Evolutionary conservation across 2,329 filamentous ascomycete genomes (phyloP), one percentile per base, ranked within the genome.

Genomic region (Trichocomaceae sp.): DNA sequence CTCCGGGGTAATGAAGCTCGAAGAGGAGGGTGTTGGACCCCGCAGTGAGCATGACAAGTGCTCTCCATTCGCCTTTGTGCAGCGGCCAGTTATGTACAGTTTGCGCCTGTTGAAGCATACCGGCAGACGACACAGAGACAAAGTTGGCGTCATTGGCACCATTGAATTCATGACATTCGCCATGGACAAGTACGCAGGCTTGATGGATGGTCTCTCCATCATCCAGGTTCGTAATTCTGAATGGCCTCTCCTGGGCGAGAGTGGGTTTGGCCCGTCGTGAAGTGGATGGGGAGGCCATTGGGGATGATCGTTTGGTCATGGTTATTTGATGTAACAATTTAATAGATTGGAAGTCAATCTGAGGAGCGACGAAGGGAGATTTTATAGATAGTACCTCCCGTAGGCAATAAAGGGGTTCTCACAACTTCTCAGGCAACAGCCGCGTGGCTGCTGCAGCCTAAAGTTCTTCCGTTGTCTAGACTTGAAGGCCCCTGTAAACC

Each of bases 1-100:
- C 39, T 2, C 39, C 49, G 7, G 7, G 26, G 13, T 50, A 56
- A 22, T 58, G 47, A 5, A 58, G 48, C n/a, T 60, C 22, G n/a
- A 62, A 50, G 2, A 23, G 39, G n/a, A 63, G 46, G 8, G 42
- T 42, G 33, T 63, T 63, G 1, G 29, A 12, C 35, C 61, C 61
- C 2, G 57, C 55, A 2, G 60, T 48, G 9, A 63, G 55, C 53
- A 63, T 59, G 13, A 56, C 55, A 9, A 63, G 44, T 23, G 59
- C 59, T 12, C 47, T 61, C 56, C 58, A 63, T 12, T 57, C 39
- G 29, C 61, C 60, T 47, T 54, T 44, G 5, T 6, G 10, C 33
- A 60, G 45, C 5, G 61, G 60, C 56, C 60, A 60, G 44, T 52
- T 51, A 20, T 59, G 59, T 4, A 49, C 45, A 20, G 20, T 50